Percentiles rank a stretch among this genome's conserved stretches.
phyloP scores from a whole-genome alignment of 2,329 filamentous ascomycete species.

The Cladophialophora carrionii region DNA sequence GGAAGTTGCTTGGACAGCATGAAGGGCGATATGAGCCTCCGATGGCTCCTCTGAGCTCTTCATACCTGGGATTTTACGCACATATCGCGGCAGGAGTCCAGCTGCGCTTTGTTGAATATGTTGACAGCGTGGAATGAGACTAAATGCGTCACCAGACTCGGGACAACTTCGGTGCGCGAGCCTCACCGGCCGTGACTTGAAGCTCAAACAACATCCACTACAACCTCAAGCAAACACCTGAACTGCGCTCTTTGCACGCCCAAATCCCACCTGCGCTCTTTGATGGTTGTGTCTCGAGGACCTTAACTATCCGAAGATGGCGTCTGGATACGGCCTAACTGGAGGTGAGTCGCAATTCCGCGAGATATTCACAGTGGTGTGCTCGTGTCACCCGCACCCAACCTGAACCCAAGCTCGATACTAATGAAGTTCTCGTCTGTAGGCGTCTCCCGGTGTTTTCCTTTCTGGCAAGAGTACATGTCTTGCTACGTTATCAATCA shows the following conservation, averaged over 20 bases:
- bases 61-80: conserved; percentile 40
- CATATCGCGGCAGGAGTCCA: conserved; percentile 1
- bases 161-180: neutral
- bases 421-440: conserved; percentile 29
- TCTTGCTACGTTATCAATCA: conserved; percentile 98
- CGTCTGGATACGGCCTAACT: conserved; percentile 59
- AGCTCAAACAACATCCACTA: neutral
- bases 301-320: conserved; percentile 46
- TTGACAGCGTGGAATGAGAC: conserved; percentile 18
- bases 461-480: conserved; percentile 99
- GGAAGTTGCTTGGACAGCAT: conserved; percentile 61
- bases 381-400: neutral
- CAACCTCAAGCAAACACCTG: neutral
- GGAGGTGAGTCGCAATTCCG: conserved; percentile 50
- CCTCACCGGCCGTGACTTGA: conserved; percentile 1
- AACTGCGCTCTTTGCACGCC: neutral
- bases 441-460: conserved; percentile 85
- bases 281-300: conserved; percentile 12
- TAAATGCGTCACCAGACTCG: conserved; percentile 14
- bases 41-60: conserved; percentile 50
- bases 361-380: neutral
- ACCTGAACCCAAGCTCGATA: conserved; percentile 8
- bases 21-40: conserved; percentile 60
- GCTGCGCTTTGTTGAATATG: neutral
- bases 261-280: conserved; percentile 33